Percentiles rank a stretch among this genome's conserved stretches.
Evolutionary conservation across 306 rosid genomes (phyloP).

Genomic region (Gastrolobium bilobum): DNA sequence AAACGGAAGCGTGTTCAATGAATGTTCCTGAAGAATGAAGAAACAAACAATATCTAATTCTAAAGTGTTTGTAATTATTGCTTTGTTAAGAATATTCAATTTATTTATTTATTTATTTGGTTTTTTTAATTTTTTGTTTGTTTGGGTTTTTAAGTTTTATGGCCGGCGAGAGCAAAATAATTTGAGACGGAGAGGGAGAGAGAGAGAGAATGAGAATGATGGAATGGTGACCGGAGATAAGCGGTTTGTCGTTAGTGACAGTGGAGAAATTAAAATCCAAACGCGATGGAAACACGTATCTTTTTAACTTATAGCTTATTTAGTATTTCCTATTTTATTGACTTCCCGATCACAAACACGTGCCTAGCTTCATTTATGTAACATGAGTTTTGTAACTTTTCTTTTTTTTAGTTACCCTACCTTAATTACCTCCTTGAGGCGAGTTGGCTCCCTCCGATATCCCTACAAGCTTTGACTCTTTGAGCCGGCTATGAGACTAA

Average conservation of each 20-base stretch:
- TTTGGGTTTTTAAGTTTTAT: constrained; percentile 26
- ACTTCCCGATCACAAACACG: too few relatives aligned
- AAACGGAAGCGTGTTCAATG: constrained; percentile 17
- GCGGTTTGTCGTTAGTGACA: constrained; percentile 29
- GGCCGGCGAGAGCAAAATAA: constrained; percentile 50
- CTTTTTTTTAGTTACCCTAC: too few relatives aligned
- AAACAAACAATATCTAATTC: constrained; percentile 2
- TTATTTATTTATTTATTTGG: not conserved
- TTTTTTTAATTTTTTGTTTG: not conserved
- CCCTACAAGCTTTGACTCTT: too few relatives aligned
- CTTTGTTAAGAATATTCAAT: constrained; percentile 22
- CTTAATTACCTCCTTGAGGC: too few relatives aligned
- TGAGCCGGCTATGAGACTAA: too few relatives aligned
- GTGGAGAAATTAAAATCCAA: constrained; percentile 1
- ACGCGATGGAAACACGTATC: constrained; percentile 20
- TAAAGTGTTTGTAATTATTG: constrained; percentile 22
- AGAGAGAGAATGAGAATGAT: not conserved
- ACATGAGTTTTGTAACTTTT: too few relatives aligned
- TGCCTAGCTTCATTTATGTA: too few relatives aligned
- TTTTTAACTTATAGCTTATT: too few relatives aligned
- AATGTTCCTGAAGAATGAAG: not conserved
- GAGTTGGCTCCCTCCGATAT: too few relatives aligned
- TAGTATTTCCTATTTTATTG: too few relatives aligned
- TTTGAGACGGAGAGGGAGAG: constrained; percentile 15
- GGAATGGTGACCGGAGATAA: constrained; percentile 35